Evolutionary conservation across 2,329 filamentous ascomycete genomes (phyloP), one percentile per base, ranked within the genome.

Genomic region (Hypoxylon sp.): DNA sequence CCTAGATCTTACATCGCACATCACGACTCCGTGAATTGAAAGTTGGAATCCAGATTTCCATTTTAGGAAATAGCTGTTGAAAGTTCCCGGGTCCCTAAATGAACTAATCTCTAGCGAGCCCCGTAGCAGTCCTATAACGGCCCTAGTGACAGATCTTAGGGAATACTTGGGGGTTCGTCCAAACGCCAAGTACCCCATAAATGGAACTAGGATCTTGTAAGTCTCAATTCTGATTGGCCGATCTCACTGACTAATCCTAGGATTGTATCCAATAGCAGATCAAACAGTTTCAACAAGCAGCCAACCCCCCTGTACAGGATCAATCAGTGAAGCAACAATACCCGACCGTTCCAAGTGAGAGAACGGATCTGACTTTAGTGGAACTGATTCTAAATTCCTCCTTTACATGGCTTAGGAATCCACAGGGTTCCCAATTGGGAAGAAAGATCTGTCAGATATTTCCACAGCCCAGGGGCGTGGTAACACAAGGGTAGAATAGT

Each of bases 31-130:
- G 17, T 38, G 55, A 48, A 66, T 43, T 52, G 46, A 43, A 60
- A 17, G 55, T 60, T 68, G 66, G 62, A 68, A 68, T 68, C 58
- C 30, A 45, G 9, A 60, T 60, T 68, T 48, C 66, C 63, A 11
- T 11, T 60, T 63, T 60, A 5, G 62, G 66, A 60, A 63, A 68
- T 52, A 14, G 38, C 45, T 30, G 28, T 62, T 43, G 19, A 36
- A n/a, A 51, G 48, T 50, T 50, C 38, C 17, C 25, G 21, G 50
- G 36, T 43, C 38, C 13, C 23, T 28, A 63, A 63, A 57, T 65
- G 57, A 28, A n/a, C 17, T 36, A 45, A 25, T 28, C 30, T 21
- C 45, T 59, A 43, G 51, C 25, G 19, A 2, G 38, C 38, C 38
- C 38, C n/a, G 19, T 21, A 46, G 25, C 11, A 19, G 32, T 5